Base-by-base conservation (phyloP, 306 rosid species). In the Cicer chorassanicum region DNA sequence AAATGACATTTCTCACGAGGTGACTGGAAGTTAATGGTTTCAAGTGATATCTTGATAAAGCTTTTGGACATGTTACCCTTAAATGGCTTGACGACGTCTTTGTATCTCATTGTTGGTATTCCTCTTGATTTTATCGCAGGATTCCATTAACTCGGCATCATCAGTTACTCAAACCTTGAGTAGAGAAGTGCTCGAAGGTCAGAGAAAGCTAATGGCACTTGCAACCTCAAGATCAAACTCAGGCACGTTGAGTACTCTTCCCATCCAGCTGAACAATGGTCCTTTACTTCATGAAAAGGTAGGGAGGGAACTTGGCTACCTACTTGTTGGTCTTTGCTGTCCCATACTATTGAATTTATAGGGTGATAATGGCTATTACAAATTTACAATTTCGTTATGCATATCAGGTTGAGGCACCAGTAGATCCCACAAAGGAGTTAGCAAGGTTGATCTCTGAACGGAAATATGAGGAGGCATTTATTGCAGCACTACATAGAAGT, bases 381-480 rank as follows among this genome's bases (percentile, higher is more conserved):
- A 44, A 62, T 59, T 74, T 16, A 24, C 74, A 72, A 44, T 65
- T 59, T 74, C 12, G 68, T 62, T 66, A 62, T 63, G 53, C 54
- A 9, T 63, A 45, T 66, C 75, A 95, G 99, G 90, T 95, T 62
- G 99, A 95, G 84, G 97, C 77, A 57, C 97, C 96, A 0, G 68
- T 86, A 71, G 99, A 95, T 84, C 99, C 99, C 43, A 90, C 91
- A 4, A 90, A 90, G 78, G 98, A 95, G 88, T 80, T 95, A 43
- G 84, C 93, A 3, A 88, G 98, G 82, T 14, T 95, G 87, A 61
- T 89, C 75, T 80, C 96, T 19, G 98, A 95, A 70, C 78, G 86
- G 67, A 92, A 95, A 80, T 95, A 85, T 12, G 99, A 92, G 60
- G 99, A 95, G 87, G 98, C 98, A 14, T 95, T 95, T 88, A 84